Base-by-base conservation (phyloP, 495 filamentous ascomycete species). In the Hypoxylon cercidicola region DNA sequence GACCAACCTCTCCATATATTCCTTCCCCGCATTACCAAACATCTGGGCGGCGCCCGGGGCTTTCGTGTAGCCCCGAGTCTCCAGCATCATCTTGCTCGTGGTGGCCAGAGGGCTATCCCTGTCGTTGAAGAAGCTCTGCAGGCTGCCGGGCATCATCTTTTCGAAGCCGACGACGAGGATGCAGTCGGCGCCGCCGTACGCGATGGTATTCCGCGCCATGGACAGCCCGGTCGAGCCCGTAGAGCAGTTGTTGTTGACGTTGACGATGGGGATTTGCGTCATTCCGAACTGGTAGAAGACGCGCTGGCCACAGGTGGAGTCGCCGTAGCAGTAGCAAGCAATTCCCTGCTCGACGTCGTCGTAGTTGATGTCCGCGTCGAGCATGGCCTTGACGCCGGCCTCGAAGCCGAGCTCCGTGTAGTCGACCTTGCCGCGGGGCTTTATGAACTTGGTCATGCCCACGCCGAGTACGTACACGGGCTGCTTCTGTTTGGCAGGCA, bases 241-340 rank as follows among this genome's bases (percentile, higher is more conserved):
- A 0, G 91, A 89, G 83, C 95, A 99, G 80, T 97, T 97, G 82
- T 99, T 99, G 84, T 97, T 97, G 72, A 96, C 91, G 72, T 97
- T 97, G 82, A 94, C 90, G 74, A 97, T 93, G 62, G 95, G 95
- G 66, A 97, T 97, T 69, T 89, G 82, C 30, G 92, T 97, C 87
- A 98, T 93, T 76, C 95, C 95, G 75, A 98, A 97, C 79, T 99
- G 95, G 77, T 99, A 99, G 81, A 99, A 97, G 64, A 97, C 93
- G 46, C 95, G 88, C 83, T 99, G 95, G 21, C 95, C 95, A 70
- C 90, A 94, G 45, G 95, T 97, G 51, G 87, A 91, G 79, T 98
- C 95, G 68, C 93, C 95, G 73, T 96, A 99, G 80, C 92, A 94
- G 76, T 97, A 97, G 82, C 95, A 99, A 1, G 94, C 95, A n/a